Evolutionary conservation across 305 asterid genomes (phyloP).

Genomic region (Solanum hybrid): DNA sequence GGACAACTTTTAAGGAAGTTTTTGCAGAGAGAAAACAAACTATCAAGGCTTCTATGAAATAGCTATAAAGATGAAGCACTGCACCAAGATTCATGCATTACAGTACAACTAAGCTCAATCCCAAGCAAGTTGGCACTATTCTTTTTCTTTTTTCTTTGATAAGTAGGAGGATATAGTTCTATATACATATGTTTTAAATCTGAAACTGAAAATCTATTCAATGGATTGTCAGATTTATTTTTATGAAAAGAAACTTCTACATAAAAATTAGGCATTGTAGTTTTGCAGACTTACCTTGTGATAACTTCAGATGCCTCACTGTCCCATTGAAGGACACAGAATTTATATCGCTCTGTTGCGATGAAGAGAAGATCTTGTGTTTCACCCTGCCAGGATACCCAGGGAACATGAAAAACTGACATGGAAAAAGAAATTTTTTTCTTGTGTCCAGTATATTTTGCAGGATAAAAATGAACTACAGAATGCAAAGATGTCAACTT

Average conservation of each 20-base stretch:
- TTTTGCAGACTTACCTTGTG: constrained; percentile 48
- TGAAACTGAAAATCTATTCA: background rate
- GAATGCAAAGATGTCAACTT: constrained; percentile 23
- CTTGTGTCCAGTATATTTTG: background rate
- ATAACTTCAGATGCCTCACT: constrained; percentile 68
- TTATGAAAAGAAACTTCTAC: background rate
- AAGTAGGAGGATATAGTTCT: background rate
- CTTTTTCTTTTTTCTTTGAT: background rate
- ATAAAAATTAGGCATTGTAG: background rate
- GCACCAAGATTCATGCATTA: background rate
- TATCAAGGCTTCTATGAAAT: background rate
- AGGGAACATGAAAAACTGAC: background rate
- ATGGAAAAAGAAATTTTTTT: background rate
- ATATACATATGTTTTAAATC: background rate
- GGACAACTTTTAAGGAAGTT: background rate
- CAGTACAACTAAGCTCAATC: background rate
- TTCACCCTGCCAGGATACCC: constrained; percentile 55
- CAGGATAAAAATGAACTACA: background rate
- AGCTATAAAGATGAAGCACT: background rate
- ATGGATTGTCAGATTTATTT: background rate
- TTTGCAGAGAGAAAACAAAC: background rate
- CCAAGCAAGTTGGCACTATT: background rate
- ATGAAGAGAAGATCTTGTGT: constrained; percentile 86
- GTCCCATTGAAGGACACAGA: constrained; percentile 93
- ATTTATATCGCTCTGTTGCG: constrained; percentile 89